These are phyloP conservation scores for Phoma sp. DNA, from an alignment of 2,329 filamentous ascomycete species.

Conservation along the genomic window DNA sequence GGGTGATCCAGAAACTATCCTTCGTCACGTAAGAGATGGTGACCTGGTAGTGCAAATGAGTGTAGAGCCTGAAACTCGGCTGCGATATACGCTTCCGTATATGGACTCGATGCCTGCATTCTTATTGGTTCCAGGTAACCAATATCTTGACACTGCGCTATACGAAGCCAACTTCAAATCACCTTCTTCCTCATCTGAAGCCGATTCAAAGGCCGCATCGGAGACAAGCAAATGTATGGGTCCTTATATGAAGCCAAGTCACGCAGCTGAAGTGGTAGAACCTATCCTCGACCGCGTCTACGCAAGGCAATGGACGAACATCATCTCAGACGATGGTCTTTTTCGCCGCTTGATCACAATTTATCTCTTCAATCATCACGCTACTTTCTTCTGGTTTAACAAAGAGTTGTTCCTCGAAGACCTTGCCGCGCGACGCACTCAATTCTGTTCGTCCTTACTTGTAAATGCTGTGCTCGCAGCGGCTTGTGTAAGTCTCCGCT, in stretches of 20 bases:
- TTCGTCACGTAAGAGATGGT: conserved; percentile 22
- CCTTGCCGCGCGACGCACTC: conserved; percentile 13
- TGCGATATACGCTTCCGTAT: conserved; percentile 17
- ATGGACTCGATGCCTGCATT: conserved; percentile 13
- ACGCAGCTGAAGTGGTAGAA: conserved; percentile 26
- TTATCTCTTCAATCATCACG: conserved; percentile 23
- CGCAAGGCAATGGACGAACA: conserved; percentile 25
- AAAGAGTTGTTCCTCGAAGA: conserved; percentile 30
- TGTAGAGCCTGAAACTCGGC: conserved; percentile 14
- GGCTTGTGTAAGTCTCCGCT: conserved; percentile 23
- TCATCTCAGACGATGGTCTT: conserved; percentile 23
- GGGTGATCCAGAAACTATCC: conserved; percentile 13
- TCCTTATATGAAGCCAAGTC: conserved; percentile 23
- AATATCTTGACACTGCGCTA: conserved; percentile 15
- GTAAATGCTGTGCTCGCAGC: conserved; percentile 30
- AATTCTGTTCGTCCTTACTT: conserved; percentile 26
- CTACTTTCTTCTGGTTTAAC: conserved; percentile 18
- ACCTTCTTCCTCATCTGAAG: neutral
- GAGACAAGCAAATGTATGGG: conserved; percentile 4
- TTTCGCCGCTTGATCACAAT: conserved; percentile 21
- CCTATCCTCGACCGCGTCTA: conserved; percentile 16
- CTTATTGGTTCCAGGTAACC: conserved; percentile 13
- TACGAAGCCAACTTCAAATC: conserved; percentile 17
- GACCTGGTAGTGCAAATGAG: conserved; percentile 21
- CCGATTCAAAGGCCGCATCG: neutral